These are phyloP conservation scores for Erythrophleum ivorense DNA, from an alignment of 331 rosid genomes.

Conservation along the genomic window DNA sequence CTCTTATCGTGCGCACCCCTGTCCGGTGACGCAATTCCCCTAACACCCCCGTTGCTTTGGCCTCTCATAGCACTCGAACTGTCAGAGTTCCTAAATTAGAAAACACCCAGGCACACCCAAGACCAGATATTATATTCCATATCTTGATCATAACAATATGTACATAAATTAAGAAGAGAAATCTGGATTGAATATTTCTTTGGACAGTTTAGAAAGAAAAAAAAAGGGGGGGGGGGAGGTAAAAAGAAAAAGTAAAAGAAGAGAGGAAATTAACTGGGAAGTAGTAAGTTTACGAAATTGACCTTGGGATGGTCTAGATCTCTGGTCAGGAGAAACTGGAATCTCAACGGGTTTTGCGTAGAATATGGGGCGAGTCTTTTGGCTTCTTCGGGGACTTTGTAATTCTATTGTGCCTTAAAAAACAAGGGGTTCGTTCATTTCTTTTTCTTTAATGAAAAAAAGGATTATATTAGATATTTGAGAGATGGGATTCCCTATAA, in stretches of 20 bases:
- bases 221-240: too few species aligned
- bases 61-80: constrained; percentile 79
- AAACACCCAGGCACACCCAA: neutral
- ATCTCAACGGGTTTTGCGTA: constrained; percentile 46
- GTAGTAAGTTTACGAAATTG: constrained; percentile 50
- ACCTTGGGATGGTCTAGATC: constrained; percentile 55
- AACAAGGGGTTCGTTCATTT: constrained; percentile 29
- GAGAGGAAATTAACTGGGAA: neutral
- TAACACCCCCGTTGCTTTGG: constrained; percentile 72
- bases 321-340: constrained; percentile 6
- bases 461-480: constrained; percentile 19
- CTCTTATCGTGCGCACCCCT: constrained; percentile 94
- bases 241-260: neutral
- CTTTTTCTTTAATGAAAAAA: constrained; percentile 25
- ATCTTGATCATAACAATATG: neutral
- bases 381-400: constrained; percentile 40
- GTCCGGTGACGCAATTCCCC: constrained; percentile 89
- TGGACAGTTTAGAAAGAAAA: too few species aligned
- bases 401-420: constrained; percentile 38
- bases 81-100: constrained; percentile 72
- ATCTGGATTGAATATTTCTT: neutral
- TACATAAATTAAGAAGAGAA: neutral
- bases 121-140: neutral
- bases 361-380: constrained; percentile 44
- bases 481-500: constrained; percentile 28